phyloP scores from a whole-genome alignment of 495 filamentous ascomycete species.

The Clavariopsis aquatica region DNA sequence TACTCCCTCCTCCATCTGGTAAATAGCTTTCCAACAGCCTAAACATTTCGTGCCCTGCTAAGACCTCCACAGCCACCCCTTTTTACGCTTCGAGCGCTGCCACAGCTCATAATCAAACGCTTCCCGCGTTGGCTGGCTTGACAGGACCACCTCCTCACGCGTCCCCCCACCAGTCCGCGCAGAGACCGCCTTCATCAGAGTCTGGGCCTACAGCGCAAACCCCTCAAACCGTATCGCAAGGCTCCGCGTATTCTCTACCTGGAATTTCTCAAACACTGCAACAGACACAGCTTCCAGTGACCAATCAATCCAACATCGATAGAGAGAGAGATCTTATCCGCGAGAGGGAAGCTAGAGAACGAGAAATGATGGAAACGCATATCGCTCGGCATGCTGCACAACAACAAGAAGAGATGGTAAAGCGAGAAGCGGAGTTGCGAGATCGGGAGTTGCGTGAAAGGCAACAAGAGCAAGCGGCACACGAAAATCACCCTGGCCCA shows the following conservation, averaged over 20 bases:
- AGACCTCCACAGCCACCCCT: slow-evolving; percentile 8
- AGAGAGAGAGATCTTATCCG: slow-evolving; percentile 33
- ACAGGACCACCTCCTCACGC: slow-evolving; percentile 31
- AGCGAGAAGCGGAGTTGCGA: slow-evolving; percentile 65
- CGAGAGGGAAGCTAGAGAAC: slow-evolving; percentile 32
- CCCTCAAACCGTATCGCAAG: slow-evolving; percentile 21
- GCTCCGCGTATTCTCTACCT: slow-evolving; percentile 31
- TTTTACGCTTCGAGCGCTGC: slow-evolving; percentile 36
- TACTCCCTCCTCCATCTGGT: slow-evolving; percentile 40
- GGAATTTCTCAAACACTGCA: slow-evolving; percentile 38
- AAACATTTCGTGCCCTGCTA: not conserved
- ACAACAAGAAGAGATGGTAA: slow-evolving; percentile 61
- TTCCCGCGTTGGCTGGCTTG: slow-evolving; percentile 34
- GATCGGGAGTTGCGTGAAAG: slow-evolving; percentile 64
- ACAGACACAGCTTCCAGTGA: slow-evolving; percentile 16
- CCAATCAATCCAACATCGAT: slow-evolving; percentile 21
- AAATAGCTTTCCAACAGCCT: not conserved
- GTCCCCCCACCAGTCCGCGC: slow-evolving; percentile 31
- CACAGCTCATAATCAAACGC: slow-evolving; percentile 32
- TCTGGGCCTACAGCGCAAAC: slow-evolving; percentile 18
- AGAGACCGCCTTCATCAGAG: slow-evolving; percentile 36
- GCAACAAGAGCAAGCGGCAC: slow-evolving; percentile 59
- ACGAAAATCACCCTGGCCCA: slow-evolving; percentile 79
- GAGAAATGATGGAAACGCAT: slow-evolving; percentile 35
- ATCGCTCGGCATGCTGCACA: slow-evolving; percentile 15